Conservation (phyloP, 306 rosid genomes). For the Malus orientalis region DNA sequence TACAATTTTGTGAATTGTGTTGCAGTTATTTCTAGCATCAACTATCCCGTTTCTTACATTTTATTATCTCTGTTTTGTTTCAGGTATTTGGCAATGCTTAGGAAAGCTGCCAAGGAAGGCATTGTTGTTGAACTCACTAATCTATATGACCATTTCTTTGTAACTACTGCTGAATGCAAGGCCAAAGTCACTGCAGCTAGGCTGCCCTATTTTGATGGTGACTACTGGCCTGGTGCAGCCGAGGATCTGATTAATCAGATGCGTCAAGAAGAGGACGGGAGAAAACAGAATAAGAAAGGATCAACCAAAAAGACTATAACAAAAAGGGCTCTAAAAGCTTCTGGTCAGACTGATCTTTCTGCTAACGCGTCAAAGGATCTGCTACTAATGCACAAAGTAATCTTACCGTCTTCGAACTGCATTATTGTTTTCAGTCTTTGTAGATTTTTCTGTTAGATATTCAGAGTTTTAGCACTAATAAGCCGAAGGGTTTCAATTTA, state of each 20-base stretch:
- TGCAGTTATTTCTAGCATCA: background rate
- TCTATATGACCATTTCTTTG: conserved; percentile 90
- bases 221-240: conserved; percentile 99
- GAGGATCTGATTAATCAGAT: conserved; percentile 95
- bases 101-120: conserved; percentile 83
- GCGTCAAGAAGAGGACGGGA: conserved; percentile 95
- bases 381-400: conserved; percentile 97
- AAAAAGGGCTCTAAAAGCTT: conserved; percentile 88
- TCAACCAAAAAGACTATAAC: conserved; percentile 77
- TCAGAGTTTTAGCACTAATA: background rate
- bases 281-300: conserved; percentile 88
- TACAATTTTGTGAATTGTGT: conserved; percentile 6
- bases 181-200: conserved; percentile 95
- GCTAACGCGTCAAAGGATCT: conserved; percentile 91
- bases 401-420: conserved; percentile 4
- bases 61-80: conserved; percentile 22
- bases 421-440: background rate
- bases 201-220: conserved; percentile 97
- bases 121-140: conserved; percentile 83
- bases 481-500: background rate
- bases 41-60: background rate
- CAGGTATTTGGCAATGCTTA: conserved; percentile 92
- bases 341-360: conserved; percentile 94
- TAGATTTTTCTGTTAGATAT: background rate
- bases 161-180: conserved; percentile 69